Conservation (phyloP, 345 rosid species). For the Camelina hispida region DNA sequence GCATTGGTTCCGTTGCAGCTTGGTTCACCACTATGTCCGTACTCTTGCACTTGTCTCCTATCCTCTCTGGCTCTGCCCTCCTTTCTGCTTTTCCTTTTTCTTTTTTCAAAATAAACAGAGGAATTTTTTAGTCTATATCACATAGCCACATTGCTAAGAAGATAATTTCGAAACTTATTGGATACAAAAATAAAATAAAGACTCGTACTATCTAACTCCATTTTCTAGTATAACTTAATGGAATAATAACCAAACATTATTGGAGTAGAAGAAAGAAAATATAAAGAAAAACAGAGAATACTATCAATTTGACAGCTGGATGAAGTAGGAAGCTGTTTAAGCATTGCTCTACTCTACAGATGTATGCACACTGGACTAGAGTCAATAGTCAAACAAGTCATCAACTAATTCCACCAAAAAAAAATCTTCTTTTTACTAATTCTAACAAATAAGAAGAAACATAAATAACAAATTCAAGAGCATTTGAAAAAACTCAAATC, state of each 20-base stretch:
- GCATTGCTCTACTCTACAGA: conserved; percentile 11
- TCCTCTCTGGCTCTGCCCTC: conserved; percentile 52
- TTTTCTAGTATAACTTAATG: neutral
- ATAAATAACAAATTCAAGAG: neutral
- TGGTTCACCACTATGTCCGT: conserved; percentile 74
- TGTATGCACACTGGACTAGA: neutral
- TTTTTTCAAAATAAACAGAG: neutral
- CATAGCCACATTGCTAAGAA: neutral
- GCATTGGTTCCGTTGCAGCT: conserved; percentile 67
- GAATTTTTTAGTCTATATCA: neutral
- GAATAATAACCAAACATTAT: neutral
- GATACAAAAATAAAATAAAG: neutral
- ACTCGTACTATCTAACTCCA: neutral
- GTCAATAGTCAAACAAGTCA: conserved; percentile 25
- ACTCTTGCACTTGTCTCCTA: conserved; percentile 64
- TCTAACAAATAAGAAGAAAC: neutral
- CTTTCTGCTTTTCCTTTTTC: neutral
- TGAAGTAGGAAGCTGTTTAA: conserved; percentile 2
- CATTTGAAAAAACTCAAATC: neutral
- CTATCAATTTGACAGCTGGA: conserved; percentile 19
- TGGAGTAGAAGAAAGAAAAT: neutral
- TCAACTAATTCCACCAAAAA: neutral
- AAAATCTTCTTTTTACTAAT: neutral
- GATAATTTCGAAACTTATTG: neutral
- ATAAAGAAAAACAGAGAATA: neutral